Evolutionary conservation across 176 grass and related monocot species (phyloP), one percentile per base, ranked within the genome.

Genomic region (Urochloa ruziziensis): DNA sequence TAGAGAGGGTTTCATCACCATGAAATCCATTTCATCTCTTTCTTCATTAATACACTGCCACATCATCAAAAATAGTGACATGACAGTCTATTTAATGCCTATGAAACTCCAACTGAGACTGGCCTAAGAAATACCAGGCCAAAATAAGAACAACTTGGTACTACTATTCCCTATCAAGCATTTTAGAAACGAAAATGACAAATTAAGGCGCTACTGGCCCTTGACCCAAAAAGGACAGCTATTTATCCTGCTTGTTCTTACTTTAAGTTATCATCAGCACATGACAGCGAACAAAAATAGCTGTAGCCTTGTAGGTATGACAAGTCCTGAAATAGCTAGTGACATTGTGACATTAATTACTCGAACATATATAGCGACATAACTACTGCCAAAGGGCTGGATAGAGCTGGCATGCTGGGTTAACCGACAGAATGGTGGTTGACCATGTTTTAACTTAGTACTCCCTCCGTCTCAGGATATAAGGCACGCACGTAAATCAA

Each of bases 351-450:
- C 30, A 36, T 29, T 73, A 74, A 73, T 9, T 74, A 29, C 40
- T 61, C 43, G 43, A 14, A 46, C 43, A 46, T 46, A 46, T 6
- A 8, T 9, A 43, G 18, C 36, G 47, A 74, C 30, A 36, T 73
- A 74, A 73, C 14, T 74, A 28, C 40, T 61, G 17, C 29, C 61
- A 64, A 79, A 16, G 74, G 28, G 30, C 40, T 86, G 10, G n/a
- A 80, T 28, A 67, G 63, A 73, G 47, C 59, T 66, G 70, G 39
- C 73, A 75, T 17, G 47, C 46, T 62, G n/a, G 33, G 17, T 62
- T 83, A 83, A 78, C 52, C 42, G 70, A 77, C 86, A 83, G 46
- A 75, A 62, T 33, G 40, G 53, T 37, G 61, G 80, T 83, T 57
- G 85, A 87, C 62, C 21, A 43, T 44, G 12, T 36, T 48, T 74